These are phyloP conservation scores for Sphagnum fallax DNA, from an alignment of 228 moss, liverwort and hornwort genomes.

Conservation along the genomic window DNA sequence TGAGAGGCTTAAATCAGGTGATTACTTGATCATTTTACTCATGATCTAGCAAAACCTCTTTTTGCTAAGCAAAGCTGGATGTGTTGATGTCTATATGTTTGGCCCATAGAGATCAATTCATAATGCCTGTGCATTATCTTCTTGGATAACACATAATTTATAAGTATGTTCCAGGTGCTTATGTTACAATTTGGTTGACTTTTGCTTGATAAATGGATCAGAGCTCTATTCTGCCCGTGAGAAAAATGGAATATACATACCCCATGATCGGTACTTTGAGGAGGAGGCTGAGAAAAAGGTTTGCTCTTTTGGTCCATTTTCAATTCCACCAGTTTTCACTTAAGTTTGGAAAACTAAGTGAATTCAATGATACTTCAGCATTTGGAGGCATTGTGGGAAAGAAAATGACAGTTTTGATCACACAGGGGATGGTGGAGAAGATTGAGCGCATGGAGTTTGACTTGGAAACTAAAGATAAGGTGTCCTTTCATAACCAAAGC, in stretches of 20 bases:
- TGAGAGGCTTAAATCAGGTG: conserved; percentile 84
- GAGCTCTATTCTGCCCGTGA: conserved; percentile 97
- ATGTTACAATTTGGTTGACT: not conserved
- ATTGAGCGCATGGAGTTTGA: conserved; percentile 77
- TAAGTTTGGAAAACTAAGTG: too few species aligned
- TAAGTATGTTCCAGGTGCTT: not conserved
- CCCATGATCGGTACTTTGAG: conserved; percentile 88
- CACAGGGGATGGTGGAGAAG: conserved; percentile 75
- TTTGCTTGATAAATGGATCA: conserved; percentile 6
- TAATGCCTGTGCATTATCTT: too few species aligned
- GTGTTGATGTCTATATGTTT: not conserved
- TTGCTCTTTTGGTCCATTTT: not conserved
- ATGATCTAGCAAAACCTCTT: too few species aligned
- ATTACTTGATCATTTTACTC: too few species aligned
- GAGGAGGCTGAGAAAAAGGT: conserved; percentile 99
- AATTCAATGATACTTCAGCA: too few species aligned
- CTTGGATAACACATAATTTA: too few species aligned
- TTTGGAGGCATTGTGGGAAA: too few species aligned
- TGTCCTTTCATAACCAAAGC: conserved; percentile 6
- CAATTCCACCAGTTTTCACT: too few species aligned
- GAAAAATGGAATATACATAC: conserved; percentile 91
- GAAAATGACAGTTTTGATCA: not conserved
- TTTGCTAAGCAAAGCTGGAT: not conserved
- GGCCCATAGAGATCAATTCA: too few species aligned
- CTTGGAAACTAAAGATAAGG: conserved; percentile 77